Evolutionary conservation across 768 basidiomycete genomes (phyloP).

Genomic region (Boletellus sp.): DNA sequence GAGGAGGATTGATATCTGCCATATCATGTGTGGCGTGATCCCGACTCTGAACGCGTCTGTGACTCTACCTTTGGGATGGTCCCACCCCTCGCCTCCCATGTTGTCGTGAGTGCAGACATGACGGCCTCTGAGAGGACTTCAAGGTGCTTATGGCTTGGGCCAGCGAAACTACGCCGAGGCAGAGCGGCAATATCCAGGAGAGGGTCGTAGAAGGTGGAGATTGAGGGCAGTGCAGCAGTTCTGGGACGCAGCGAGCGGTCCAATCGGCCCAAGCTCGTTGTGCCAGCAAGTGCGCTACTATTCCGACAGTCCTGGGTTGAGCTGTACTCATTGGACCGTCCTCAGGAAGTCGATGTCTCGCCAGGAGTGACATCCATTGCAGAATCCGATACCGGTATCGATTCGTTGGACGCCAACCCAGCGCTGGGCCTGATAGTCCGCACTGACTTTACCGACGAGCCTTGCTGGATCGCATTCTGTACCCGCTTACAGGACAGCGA

Average conservation of each 20-base stretch:
- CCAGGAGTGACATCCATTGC: constrained; percentile 16
- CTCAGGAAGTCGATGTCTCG: constrained; percentile 12
- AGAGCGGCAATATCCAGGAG: constrained; percentile 44
- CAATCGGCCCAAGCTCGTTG: constrained; percentile 11
- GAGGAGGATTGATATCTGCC: too few relatives aligned
- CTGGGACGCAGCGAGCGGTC: constrained; percentile 34
- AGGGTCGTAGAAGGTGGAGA: constrained; percentile 56
- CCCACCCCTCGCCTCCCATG: constrained; percentile 15
- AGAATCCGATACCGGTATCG: constrained; percentile 40
- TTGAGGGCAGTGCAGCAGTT: constrained; percentile 50
- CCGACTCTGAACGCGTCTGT: not conserved
- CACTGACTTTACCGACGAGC: constrained; percentile 67
- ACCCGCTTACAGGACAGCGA: constrained; percentile 51
- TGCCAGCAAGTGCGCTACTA: not conserved
- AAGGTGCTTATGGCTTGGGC: constrained; percentile 7
- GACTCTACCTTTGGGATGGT: constrained; percentile 11
- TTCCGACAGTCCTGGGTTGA: not conserved
- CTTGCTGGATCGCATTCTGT: constrained; percentile 59
- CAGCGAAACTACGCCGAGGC: constrained; percentile 42
- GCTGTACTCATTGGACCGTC: constrained; percentile 1
- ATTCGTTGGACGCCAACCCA: constrained; percentile 51
- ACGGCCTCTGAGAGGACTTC: not conserved
- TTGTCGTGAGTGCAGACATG: constrained; percentile 17
- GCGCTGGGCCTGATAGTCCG: constrained; percentile 65
- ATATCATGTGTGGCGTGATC: too few relatives aligned